Percentiles rank a stretch among this genome's conserved stretches.
phyloP scores from a whole-genome alignment of 192 early-diverging fungal species.

The Backusella mclennaniae region DNA sequence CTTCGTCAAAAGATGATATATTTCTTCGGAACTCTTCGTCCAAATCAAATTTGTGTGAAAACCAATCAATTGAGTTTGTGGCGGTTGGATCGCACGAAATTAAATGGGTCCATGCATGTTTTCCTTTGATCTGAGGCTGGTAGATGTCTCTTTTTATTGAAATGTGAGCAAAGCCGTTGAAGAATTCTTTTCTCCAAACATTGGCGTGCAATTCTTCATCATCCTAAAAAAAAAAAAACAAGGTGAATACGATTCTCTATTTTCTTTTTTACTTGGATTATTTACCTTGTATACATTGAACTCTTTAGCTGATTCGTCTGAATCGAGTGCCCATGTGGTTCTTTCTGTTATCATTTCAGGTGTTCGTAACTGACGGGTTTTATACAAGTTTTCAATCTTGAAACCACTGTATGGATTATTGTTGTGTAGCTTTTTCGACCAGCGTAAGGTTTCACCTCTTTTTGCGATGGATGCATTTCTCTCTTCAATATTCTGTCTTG shows the following conservation, averaged over 20 bases:
- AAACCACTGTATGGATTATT: not conserved
- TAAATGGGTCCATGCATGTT: constrained; percentile 10
- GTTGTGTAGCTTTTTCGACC: not conserved
- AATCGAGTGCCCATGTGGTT: not conserved
- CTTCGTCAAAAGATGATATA: not conserved
- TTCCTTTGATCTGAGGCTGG: not conserved
- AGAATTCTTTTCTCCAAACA: not conserved
- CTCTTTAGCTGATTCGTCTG: not conserved
- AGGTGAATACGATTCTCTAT: no score
- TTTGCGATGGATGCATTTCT: not conserved
- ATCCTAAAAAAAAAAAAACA: not conserved
- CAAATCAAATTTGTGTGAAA: constrained; percentile 17
- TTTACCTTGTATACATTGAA: not conserved
- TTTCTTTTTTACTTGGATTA: no score
- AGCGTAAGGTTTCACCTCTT: not conserved
- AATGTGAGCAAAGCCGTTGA: not conserved
- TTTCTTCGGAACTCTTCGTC: not conserved
- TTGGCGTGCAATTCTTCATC: not conserved
- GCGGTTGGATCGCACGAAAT: not conserved
- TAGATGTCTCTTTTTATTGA: not conserved
- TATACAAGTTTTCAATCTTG: not conserved
- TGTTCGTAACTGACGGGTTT: not conserved
- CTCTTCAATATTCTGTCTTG: not conserved
- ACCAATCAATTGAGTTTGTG: constrained; percentile 11
- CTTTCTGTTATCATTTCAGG: not conserved